Base-by-base conservation (phyloP, 495 filamentous ascomycete genomes). In the Clavariopsis aquatica region DNA sequence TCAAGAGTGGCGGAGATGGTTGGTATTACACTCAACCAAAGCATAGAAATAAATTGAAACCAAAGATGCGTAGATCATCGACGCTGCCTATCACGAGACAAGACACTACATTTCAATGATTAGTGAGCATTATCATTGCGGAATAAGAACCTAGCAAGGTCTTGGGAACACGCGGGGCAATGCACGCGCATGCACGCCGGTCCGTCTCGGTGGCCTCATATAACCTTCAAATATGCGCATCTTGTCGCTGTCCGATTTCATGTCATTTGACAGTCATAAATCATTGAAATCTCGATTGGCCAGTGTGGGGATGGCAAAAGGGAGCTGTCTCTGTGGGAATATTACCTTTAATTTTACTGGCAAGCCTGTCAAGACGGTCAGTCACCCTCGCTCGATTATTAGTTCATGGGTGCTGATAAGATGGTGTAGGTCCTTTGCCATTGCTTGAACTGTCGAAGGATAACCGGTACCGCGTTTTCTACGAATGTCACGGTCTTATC, bases 381-480 rank as follows among this genome's bases (percentile, higher is more conserved):
- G 55, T 51, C 26, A 51, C n/a, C 19, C 52, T 13, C n/a, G 28
- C 20, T n/a, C n/a, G n/a, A 1, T 9, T 27, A 3, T 46, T 22
- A 38, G 31, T 0, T 6, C 20, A 19, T 28, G n/a, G n/a, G 34
- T 12, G 4, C 15, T 36, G 29, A 38, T 46, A 22, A 55, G 65
- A 28, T 20, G 5, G 38, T 31, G 27, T 58, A 71, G 68, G 64
- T 65, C 3, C 64, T 71, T 23, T 71, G 68, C 57, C 64, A 67
- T 34, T 67, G 68, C 64, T 26, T 63, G n/a, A 60, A 67, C 23
- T 71, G 64, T 51, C 43, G 43, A 43, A 49, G 56, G 22, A 60
- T 64, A 10, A 67, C 68, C 6, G 51, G 64, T 26, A 52, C 45
- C 2, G 64, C 57, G 28, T 67, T 58, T 38, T 60, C 64, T 0